A percentile compares a stretch with the other conserved stretches of the same genome.
Evolutionary conservation across 2,329 filamentous ascomycete genomes (phyloP).

Genomic region (Pestalotiopsis sp.): DNA sequence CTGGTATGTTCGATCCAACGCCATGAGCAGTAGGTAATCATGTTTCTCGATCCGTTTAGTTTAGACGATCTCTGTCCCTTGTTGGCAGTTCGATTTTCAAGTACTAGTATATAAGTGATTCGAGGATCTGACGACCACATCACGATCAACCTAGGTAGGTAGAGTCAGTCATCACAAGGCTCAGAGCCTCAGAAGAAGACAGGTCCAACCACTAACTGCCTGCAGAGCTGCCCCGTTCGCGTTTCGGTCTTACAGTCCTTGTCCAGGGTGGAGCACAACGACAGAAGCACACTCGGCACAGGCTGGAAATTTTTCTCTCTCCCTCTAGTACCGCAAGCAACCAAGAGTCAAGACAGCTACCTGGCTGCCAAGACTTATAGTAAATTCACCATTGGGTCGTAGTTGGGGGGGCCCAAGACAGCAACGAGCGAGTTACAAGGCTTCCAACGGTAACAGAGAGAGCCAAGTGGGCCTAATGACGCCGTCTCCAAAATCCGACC

Average conservation of each 20-base stretch:
- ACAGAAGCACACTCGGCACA: neutral
- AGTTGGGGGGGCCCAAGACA: neutral
- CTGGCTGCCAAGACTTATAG: conserved; percentile 7
- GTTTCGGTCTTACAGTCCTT: conserved; percentile 10
- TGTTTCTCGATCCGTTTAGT: too few relatives aligned
- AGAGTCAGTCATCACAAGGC: too few relatives aligned
- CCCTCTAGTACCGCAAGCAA: neutral
- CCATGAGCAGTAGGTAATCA: too few relatives aligned
- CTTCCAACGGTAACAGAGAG: neutral
- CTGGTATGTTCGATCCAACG: too few relatives aligned
- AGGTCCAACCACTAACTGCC: neutral
- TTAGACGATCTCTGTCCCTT: too few relatives aligned
- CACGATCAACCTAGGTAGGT: too few relatives aligned
- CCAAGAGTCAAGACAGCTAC: neutral
- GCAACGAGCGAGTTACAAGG: neutral
- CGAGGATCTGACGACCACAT: too few relatives aligned
- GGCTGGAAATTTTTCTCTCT: neutral
- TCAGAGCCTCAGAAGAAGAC: neutral
- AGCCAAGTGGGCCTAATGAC: conserved; percentile 10
- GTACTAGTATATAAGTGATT: too few relatives aligned
- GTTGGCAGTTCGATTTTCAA: too few relatives aligned
- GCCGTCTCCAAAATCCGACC: conserved; percentile 6
- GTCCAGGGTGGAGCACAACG: neutral
- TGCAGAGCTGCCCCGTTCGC: neutral
- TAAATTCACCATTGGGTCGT: conserved; percentile 1